phyloP scores from a whole-genome alignment of 345 rosid genomes.

The Raphanus sativus region DNA sequence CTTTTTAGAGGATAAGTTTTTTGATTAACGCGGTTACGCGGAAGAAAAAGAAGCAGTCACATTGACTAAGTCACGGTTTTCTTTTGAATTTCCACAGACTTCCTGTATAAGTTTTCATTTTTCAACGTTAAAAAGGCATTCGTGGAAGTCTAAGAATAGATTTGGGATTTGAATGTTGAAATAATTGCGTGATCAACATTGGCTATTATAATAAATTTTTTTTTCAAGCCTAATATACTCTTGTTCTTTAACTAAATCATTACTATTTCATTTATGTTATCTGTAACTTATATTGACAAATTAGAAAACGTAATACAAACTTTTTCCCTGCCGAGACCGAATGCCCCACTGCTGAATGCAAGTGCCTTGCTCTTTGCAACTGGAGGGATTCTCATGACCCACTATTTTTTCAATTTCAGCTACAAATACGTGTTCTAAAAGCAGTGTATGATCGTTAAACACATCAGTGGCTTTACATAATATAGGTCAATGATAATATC shows the following conservation, averaged over 20 bases:
- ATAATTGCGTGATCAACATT: background rate
- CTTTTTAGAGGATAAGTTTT: background rate
- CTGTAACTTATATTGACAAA: background rate
- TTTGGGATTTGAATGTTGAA: background rate
- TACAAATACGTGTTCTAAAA: background rate
- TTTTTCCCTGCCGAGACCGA: background rate
- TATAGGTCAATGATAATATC: too few species aligned
- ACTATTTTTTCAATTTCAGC: too few species aligned
- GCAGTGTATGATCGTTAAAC: too few species aligned
- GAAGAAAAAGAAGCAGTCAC: background rate
- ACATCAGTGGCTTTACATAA: too few species aligned
- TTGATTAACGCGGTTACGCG: background rate
- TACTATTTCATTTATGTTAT: background rate
- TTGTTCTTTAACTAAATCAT: background rate
- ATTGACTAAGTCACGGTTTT: background rate
- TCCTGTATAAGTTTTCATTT: background rate
- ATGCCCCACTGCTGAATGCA: background rate
- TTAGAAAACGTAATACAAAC: background rate
- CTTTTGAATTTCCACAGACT: background rate
- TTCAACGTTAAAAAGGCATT: background rate
- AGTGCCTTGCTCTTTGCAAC: background rate
- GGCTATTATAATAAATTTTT: too few species aligned
- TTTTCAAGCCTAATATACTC: too few species aligned
- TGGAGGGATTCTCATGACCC: background rate
- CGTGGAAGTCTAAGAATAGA: background rate